phyloP scores from a whole-genome alignment of 1,284 basidiomycete genomes.

The Sporisorium sorghi region DNA sequence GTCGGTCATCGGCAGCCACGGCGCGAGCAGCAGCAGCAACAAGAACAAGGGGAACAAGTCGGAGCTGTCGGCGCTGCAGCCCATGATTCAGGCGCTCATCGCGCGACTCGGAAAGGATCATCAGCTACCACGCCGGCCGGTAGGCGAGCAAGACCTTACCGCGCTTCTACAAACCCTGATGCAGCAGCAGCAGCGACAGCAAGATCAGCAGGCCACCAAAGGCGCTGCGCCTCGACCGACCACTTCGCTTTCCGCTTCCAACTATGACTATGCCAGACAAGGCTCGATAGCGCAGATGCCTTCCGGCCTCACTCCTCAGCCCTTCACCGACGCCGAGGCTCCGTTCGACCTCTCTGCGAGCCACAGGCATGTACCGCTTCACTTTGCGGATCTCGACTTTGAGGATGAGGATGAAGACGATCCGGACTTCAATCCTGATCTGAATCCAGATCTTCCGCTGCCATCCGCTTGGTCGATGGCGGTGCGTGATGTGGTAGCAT shows the following conservation, averaged over 20 bases:
- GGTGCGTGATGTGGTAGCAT: conserved; percentile 55
- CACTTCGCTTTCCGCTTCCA: conserved; percentile 1
- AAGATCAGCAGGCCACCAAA: conserved; percentile 18
- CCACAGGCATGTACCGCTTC: conserved; percentile 15
- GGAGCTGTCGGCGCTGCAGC: conserved; percentile 42
- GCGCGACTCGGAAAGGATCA: conserved; percentile 46
- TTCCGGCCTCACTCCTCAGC: not conserved
- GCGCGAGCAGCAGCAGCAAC: conserved; percentile 3
- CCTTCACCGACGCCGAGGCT: not conserved
- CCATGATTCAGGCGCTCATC: conserved; percentile 51
- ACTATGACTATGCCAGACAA: conserved; percentile 5
- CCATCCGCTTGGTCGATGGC: conserved; percentile 57
- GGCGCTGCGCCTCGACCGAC: not conserved
- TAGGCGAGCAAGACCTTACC: conserved; percentile 57
- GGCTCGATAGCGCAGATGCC: conserved; percentile 2
- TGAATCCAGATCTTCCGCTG: conserved; percentile 50
- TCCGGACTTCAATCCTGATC: conserved; percentile 55
- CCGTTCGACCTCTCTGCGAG: conserved; percentile 4
- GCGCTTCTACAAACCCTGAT: conserved; percentile 56
- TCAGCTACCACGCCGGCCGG: conserved; percentile 32
- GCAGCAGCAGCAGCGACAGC: conserved; percentile 52
- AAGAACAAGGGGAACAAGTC: conserved; percentile 14
- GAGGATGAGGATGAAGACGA: conserved; percentile 62
- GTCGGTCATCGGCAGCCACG: conserved; percentile 2
- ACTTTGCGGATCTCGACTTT: conserved; percentile 56